Evolutionary conservation across 768 basidiomycete species (phyloP).

Genomic region (Lactarius deliciosus): DNA sequence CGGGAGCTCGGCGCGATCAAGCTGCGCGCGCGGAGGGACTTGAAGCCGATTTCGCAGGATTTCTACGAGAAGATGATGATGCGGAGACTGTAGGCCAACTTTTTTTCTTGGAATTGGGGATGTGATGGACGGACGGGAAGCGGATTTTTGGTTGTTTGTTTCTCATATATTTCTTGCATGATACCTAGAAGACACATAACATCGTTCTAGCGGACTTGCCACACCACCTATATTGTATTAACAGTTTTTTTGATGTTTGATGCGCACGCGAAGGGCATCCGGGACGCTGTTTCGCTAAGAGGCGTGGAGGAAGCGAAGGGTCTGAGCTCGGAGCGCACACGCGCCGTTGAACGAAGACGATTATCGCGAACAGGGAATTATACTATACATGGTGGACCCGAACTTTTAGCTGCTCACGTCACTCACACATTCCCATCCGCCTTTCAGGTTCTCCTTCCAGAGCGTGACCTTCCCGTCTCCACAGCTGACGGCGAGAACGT

Average conservation of each 20-base stretch:
- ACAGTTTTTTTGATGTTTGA: background rate
- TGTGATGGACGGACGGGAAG: background rate
- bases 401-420: constrained; percentile 78
- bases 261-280: background rate
- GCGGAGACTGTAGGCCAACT: constrained; percentile 6
- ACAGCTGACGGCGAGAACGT: constrained; percentile 93
- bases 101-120: background rate
- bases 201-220: background rate
- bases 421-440: constrained; percentile 95
- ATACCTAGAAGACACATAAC: background rate
- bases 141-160: background rate
- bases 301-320: background rate
- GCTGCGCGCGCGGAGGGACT: constrained; percentile 41
- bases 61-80: constrained; percentile 47
- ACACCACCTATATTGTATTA: background rate
- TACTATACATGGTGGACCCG: constrained; percentile 16
- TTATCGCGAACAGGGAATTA: constrained; percentile 10
- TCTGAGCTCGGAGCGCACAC: too few relatives aligned
- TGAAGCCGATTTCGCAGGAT: constrained; percentile 41
- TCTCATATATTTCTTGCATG: constrained; percentile 2
- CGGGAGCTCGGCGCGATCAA: constrained; percentile 55
- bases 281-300: background rate
- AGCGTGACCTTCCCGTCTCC: constrained; percentile 97
- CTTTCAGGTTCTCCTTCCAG: constrained; percentile 97
- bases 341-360: background rate